These are phyloP conservation scores for Heliamphora exappendiculata DNA, from an alignment of 148 eudicot species.

Conservation along the genomic window DNA sequence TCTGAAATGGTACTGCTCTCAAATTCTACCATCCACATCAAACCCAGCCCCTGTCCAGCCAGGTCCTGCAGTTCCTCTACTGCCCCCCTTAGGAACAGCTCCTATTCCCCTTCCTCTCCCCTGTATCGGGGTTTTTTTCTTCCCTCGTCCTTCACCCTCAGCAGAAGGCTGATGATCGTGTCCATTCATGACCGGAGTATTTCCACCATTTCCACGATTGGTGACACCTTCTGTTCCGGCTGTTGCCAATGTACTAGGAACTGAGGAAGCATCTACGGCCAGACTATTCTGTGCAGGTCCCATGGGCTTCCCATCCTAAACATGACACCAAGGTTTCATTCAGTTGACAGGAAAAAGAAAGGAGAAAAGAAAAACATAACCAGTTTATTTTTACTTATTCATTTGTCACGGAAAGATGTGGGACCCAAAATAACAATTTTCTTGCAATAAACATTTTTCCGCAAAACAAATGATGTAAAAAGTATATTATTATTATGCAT, in stretches of 20 bases:
- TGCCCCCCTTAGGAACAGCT: constrained; percentile 72
- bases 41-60: constrained; percentile 97
- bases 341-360: too few relatives aligned
- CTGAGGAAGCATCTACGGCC: constrained; percentile 25
- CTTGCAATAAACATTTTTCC: too few relatives aligned
- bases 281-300: constrained; percentile 18
- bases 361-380: too few relatives aligned
- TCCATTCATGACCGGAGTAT: constrained; percentile 18
- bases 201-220: constrained; percentile 28
- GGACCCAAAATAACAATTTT: too few relatives aligned
- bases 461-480: too few relatives aligned
- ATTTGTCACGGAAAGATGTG: too few relatives aligned
- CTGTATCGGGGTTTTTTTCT: constrained; percentile 52
- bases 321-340: too few relatives aligned
- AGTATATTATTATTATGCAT: too few relatives aligned
- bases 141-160: constrained; percentile 62
- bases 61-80: constrained; percentile 51
- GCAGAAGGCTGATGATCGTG: constrained; percentile 33
- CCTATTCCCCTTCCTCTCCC: constrained; percentile 76
- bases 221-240: constrained; percentile 18
- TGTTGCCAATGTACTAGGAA: constrained; percentile 20
- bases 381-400: too few relatives aligned
- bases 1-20: constrained; percentile 13
- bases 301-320: constrained; percentile 24
- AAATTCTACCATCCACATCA: constrained; percentile 64